Percentiles rank a stretch among this genome's conserved stretches.
These are phyloP conservation scores for Monilinia laxa DNA, from an alignment of 2,329 filamentous ascomycete genomes.

Conservation along the genomic window DNA sequence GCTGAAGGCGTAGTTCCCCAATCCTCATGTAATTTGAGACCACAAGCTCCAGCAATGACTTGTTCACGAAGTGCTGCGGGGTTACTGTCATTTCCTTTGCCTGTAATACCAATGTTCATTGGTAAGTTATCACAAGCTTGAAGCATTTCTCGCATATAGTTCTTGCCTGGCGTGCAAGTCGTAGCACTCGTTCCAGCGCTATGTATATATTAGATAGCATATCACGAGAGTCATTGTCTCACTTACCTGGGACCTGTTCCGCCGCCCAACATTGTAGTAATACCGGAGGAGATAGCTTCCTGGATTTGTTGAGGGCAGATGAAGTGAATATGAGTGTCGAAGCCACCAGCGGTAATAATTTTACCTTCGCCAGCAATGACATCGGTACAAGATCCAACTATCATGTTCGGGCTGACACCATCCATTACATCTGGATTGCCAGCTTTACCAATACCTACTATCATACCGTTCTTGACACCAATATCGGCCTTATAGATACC, in stretches of 20 bases:
- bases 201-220: constrained; percentile 23
- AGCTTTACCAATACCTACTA: constrained; percentile 88
- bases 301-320: constrained; percentile 91
- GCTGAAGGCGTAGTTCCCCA: constrained; percentile 91
- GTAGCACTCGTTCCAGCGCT: constrained; percentile 88
- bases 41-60: constrained; percentile 78
- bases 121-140: constrained; percentile 80
- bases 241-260: constrained; percentile 81
- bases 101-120: constrained; percentile 86
- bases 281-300: constrained; percentile 79
- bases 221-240: neutral
- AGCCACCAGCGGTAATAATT: constrained; percentile 86
- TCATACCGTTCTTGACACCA: constrained; percentile 82
- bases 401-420: constrained; percentile 72
- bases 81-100: constrained; percentile 86
- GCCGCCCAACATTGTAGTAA: constrained; percentile 88
- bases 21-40: constrained; percentile 93
- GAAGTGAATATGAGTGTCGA: constrained; percentile 90
- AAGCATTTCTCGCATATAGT: constrained; percentile 84
- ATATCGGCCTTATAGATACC: constrained; percentile 98
- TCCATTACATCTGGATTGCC: constrained; percentile 98
- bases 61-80: constrained; percentile 73
- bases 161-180: constrained; percentile 85
- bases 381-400: constrained; percentile 86
- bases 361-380: constrained; percentile 87